These are phyloP conservation scores for Russula lepida DNA, from an alignment of 768 basidiomycete species.

Conservation along the genomic window DNA sequence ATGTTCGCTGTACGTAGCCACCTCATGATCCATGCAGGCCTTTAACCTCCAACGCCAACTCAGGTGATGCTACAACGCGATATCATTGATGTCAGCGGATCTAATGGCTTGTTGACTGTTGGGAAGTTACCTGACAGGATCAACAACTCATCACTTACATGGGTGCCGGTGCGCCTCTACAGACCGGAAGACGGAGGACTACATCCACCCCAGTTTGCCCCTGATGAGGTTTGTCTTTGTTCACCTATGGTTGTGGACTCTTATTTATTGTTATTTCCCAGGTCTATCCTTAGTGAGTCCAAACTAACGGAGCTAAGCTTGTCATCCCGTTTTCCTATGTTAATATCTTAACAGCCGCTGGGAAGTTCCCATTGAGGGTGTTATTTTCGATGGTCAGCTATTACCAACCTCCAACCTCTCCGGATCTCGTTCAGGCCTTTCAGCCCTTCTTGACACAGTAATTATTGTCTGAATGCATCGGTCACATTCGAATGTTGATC, in stretches of 20 bases:
- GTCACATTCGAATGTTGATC: not conserved
- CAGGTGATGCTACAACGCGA: constrained; percentile 53
- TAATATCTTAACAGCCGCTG: constrained; percentile 30
- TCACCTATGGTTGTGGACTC: not conserved
- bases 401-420: constrained; percentile 45
- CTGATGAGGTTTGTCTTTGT: constrained; percentile 43
- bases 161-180: constrained; percentile 58
- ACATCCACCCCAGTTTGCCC: constrained; percentile 44
- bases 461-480: not conserved
- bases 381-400: constrained; percentile 56
- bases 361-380: constrained; percentile 65
- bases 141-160: constrained; percentile 44
- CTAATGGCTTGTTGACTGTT: constrained; percentile 53
- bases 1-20: constrained; percentile 30
- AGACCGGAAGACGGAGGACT: constrained; percentile 43
- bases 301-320: not conserved
- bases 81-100: constrained; percentile 59
- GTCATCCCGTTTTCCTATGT: not conserved
- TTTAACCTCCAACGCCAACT: not conserved
- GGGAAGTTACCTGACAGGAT: constrained; percentile 55
- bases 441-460: constrained; percentile 67
- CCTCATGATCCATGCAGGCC: not conserved
- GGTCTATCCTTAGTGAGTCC: constrained; percentile 18
- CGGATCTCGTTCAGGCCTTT: constrained; percentile 31
- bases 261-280: constrained; percentile 19